Evolutionary conservation across 2,329 filamentous ascomycete genomes (phyloP), one percentile per base, ranked within the genome.

Genomic region (Alternaria metachromatica): DNA sequence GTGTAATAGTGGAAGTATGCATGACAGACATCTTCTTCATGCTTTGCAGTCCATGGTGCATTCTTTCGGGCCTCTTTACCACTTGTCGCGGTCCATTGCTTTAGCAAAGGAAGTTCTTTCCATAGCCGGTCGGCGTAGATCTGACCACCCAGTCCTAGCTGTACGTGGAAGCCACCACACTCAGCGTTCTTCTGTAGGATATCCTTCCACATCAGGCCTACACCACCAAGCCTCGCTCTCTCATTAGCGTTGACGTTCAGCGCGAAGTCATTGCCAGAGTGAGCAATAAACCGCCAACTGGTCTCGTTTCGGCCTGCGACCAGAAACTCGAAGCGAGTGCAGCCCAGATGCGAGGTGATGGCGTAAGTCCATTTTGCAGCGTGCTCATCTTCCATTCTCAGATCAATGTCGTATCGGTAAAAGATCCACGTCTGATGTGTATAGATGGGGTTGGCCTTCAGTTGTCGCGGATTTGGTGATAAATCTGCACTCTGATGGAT

Each of bases 1-100:
- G 94, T 97, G 78, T 99, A 99, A 80, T 97, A 99, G 80, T 99
- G 96, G 81, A 99, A 99, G 82, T 97, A 99, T 8, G 96, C 94
- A 80, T 98, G 94, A 3, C 91, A 90, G 18, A 97, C 93, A 76
- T 99, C 96, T 76, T 99, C 95, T 76, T 99, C 94, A 73, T 98
- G 93, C 54, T 93, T 90, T 4, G 95, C 93, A 8, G 94, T 97
- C 96, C 96, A 99, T 46, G 90, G 87, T 0, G 93, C 90, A 71
- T 90, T 96, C 83, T 94, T 97, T 62, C 96, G 87, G 72, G 94
- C 96, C 60, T 98, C 96, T 70, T 97, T 94, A 6, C 96, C 96
- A 73, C 91, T 94, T 82, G 94, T 96, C 10, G 91, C 89, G 48
- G 97, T 89, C 96, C 96, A 99, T 79, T 98, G 96, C 84, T 94